These are phyloP conservation scores for Shiraia bambusicola DNA, from an alignment of 2,329 filamentous ascomycete species.

Conservation along the genomic window DNA sequence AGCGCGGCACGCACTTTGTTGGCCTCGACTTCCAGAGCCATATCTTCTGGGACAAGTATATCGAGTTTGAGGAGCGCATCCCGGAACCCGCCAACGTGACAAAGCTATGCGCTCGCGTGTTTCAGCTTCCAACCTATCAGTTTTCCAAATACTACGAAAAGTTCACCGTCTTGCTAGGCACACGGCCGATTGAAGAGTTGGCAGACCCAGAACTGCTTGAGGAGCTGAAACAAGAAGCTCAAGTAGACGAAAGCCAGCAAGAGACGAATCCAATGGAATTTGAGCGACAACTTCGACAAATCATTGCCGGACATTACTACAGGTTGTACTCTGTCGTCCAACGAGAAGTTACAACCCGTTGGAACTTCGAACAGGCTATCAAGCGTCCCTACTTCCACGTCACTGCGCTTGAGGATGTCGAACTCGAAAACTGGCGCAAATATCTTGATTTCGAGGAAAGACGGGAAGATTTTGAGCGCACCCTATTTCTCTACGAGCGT, in stretches of 20 bases:
- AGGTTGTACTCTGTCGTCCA: conserved; percentile 81
- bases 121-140: conserved; percentile 91
- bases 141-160: conserved; percentile 94
- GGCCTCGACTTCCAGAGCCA: conserved; percentile 93
- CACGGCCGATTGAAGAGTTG: conserved; percentile 73
- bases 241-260: conserved; percentile 61
- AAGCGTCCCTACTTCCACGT: conserved; percentile 97
- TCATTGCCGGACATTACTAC: conserved; percentile 78
- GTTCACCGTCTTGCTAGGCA: conserved; percentile 71
- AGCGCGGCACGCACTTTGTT: conserved; percentile 80
- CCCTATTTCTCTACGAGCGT: conserved; percentile 85
- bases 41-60: conserved; percentile 98
- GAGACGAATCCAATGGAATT: conserved; percentile 71
- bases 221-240: conserved; percentile 71
- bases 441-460: conserved; percentile 95
- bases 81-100: conserved; percentile 64
- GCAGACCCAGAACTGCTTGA: conserved; percentile 67
- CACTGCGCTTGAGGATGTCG: conserved; percentile 81
- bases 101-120: conserved; percentile 76
- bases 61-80: conserved; percentile 92
- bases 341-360: conserved; percentile 84
- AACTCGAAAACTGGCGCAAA: conserved; percentile 89
- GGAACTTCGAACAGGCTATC: conserved; percentile 92
- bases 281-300: conserved; percentile 77
- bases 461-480: conserved; percentile 74